Conservation (phyloP, 441 rosid genomes). For the Kokia cookei region DNA sequence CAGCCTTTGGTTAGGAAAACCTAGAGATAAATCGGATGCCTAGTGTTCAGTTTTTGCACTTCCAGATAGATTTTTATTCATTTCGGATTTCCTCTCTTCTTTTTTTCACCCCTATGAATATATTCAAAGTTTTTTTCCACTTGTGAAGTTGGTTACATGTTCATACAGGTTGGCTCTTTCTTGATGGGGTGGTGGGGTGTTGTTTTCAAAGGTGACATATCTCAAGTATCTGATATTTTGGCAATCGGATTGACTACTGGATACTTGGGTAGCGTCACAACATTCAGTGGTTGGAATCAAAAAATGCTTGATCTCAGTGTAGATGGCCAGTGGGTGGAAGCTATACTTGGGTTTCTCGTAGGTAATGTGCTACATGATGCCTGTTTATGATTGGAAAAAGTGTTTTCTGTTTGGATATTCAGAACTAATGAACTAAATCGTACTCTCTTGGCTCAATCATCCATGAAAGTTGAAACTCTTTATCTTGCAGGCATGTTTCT, state of each 20-base stretch:
- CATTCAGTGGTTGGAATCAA: conserved; percentile 95
- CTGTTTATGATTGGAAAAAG: background rate
- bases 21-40: background rate
- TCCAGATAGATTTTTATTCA: background rate
- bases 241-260: conserved; percentile 81
- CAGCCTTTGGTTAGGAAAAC: background rate
- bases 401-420: background rate
- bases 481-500: conserved; percentile 67
- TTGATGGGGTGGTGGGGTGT: conserved; percentile 97
- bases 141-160: background rate
- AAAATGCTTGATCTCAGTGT: conserved; percentile 82
- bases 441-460: background rate
- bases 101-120: conserved; percentile 1
- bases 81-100: background rate
- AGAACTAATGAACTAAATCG: background rate
- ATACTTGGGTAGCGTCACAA: conserved; percentile 82
- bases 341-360: conserved; percentile 57
- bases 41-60: background rate
- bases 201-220: conserved; percentile 71
- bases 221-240: conserved; percentile 52
- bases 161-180: conserved; percentile 77
- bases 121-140: background rate
- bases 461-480: background rate
- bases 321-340: conserved; percentile 64
- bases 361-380: conserved; percentile 35